Evolutionary conservation across 257 asterid genomes (phyloP).

Genomic region (Asclepias syriaca): DNA sequence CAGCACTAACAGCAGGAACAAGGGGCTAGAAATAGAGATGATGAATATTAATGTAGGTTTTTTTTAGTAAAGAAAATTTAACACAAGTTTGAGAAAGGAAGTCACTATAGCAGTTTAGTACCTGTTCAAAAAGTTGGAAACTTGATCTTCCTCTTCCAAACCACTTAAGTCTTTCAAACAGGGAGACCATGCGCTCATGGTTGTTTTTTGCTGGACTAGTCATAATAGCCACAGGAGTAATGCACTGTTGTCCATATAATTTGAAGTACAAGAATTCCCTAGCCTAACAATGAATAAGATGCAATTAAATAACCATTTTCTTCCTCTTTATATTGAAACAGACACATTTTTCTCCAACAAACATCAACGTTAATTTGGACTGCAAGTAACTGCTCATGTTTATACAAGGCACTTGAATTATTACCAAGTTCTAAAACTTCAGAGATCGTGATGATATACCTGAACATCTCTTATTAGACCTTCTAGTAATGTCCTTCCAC

Average conservation of each 20-base stretch:
- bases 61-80: constrained; percentile 16
- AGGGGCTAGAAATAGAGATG: constrained; percentile 74
- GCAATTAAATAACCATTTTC: constrained; percentile 11
- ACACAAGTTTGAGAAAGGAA: constrained; percentile 10
- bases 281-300: constrained; percentile 56
- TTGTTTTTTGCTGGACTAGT: constrained; percentile 93
- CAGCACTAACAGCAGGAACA: constrained; percentile 94
- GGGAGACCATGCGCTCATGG: constrained; percentile 60
- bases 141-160: constrained; percentile 88
- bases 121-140: constrained; percentile 92
- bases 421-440: neutral
- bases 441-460: constrained; percentile 36
- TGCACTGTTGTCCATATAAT: constrained; percentile 82
- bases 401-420: neutral
- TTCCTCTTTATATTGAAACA: constrained; percentile 15
- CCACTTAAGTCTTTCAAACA: constrained; percentile 77
- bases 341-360: neutral
- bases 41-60: neutral
- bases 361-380: neutral
- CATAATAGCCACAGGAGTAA: constrained; percentile 98
- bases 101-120: constrained; percentile 16
- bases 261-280: constrained; percentile 94
- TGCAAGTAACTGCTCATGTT: neutral
- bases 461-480: constrained; percentile 98
- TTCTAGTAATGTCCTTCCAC: constrained; percentile 92